Evolutionary conservation across 352 stramenopile species (phyloP).

Genomic region (Phytophthora podocarpi): DNA sequence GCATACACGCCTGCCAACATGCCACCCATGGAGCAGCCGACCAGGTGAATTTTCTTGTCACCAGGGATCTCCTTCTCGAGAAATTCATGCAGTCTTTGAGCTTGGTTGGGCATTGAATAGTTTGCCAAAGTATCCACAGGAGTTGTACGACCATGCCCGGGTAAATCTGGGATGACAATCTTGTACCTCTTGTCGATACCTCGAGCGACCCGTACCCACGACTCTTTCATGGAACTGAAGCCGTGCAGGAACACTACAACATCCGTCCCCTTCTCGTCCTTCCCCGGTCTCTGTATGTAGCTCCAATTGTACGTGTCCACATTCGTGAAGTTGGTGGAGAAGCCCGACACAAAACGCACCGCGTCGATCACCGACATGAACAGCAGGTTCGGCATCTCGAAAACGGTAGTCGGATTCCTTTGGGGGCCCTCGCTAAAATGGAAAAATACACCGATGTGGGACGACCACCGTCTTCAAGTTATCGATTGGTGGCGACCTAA

Average conservation of each 20-base stretch:
- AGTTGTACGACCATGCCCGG: conserved; percentile 62
- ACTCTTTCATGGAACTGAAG: conserved; percentile 74
- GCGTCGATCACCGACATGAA: conserved; percentile 50
- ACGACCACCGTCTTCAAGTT: not conserved
- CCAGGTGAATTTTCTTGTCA: conserved; percentile 63
- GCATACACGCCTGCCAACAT: conserved; percentile 74
- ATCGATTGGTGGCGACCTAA: not conserved
- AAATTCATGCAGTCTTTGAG: conserved; percentile 57
- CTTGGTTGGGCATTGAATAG: conserved; percentile 58
- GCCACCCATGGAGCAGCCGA: conserved; percentile 77
- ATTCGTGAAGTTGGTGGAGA: conserved; percentile 42
- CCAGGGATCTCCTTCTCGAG: conserved; percentile 46
- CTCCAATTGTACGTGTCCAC: conserved; percentile 70
- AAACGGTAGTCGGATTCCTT: not conserved
- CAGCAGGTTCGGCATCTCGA: conserved; percentile 24
- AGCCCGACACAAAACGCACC: conserved; percentile 56
- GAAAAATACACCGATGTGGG: not conserved
- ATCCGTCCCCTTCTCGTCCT: conserved; percentile 39
- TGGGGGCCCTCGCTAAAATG: no score
- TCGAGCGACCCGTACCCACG: conserved; percentile 55
- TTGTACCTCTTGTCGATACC: conserved; percentile 54
- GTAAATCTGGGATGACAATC: conserved; percentile 67
- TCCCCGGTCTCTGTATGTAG: conserved; percentile 65
- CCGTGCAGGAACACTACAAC: conserved; percentile 71
- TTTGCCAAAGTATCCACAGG: conserved; percentile 44